Base-by-base conservation (phyloP, 2,329 filamentous ascomycete species). In the Exophiala phaeomuriformis region DNA sequence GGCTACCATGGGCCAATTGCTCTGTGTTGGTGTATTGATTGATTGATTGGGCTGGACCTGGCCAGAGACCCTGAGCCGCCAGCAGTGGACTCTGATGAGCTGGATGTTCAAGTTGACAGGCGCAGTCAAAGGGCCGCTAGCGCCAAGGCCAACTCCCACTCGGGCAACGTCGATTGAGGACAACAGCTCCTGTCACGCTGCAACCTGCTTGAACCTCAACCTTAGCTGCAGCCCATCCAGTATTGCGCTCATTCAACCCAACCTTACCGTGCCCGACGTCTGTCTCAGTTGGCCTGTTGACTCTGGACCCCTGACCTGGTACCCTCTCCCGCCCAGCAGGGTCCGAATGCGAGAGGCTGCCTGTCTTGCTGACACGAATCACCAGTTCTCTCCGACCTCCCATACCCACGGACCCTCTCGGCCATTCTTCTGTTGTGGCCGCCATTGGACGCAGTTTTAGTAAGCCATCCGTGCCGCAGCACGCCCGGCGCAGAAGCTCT, bases 101-200 rank as follows among this genome's bases (percentile, higher is more conserved):
- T 36, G 7, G n/a, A 36, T n/a, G 33, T 36, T 7, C 33, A 7
- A 36, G 33, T 36, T 36, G 39, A n/a, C 9, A 47, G 41, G 32
- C 32, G 33, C 42, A 45, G 35, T 46, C 49, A 46, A 46, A 35
- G 45, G 5, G 44, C 47, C 44, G 45, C 45, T 54, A 57, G 55
- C 55, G 55, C 55, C 55, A 57, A 57, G 55, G 51, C 50, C 35
- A 8, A 10, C 37, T 32, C 39, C 55, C 55, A 57, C 51, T 57
- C 55, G 54, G 32, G 40, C 55, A 12, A 49, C 51, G 45, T 51
- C 37, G 29, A 48, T 54, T 41, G 12, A 41, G 39, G 28, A 41
- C 39, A 41, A 41, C 47, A 49, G 49, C 47, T 42, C 49, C 47
- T 45, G 51, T 54, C 55, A 57, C 55, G 52, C 51, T 45, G 40